Base-by-base conservation (phyloP, 192 early-diverging fungal species). In the Backusella macrospora region DNA sequence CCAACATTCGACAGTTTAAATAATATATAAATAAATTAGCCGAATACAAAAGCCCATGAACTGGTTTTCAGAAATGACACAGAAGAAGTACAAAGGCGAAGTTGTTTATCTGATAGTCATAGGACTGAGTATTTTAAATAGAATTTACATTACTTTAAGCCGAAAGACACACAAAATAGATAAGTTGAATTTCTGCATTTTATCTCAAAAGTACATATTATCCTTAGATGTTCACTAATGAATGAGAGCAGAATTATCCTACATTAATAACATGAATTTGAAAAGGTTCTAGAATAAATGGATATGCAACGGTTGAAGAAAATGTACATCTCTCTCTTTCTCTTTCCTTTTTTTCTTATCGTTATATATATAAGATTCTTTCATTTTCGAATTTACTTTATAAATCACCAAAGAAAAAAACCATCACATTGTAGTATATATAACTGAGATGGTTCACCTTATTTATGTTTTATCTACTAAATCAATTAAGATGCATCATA, bases 251-350 rank as follows among this genome's bases (percentile, higher is more conserved):
- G 21, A 23, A 59, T 9, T 23, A 59, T 59, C 52, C 52, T 21
- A 26, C 52, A 59, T 21, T 59, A 23, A 13, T 59, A 4, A 59
- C 26, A 1, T 12, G 21, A 9, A 26, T 59, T 34, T 59, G 52
- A 59, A 59, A 59, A 59, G 52, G 52, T 59, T 59, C 52, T 59
- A 59, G 52, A 59, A 59, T 59, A 59, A 59, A 59, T 59, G 52
- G 26, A 26, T 12, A 12, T 59, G 4, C 8, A 59, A 59, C 52
- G 13, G 18, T n/a, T 59, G 21, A 10, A 59, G 26, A 55, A 59
- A 59, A 59, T 52, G 16, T 52, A 3, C 16, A 52, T 52, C 48
- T 21, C 18, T n/a, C n/a, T n/a, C n/a, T n/a, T n/a, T n/a, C n/a
- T n/a, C n/a, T n/a, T n/a, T n/a, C n/a, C n/a, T n/a, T n/a, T n/a